A percentile compares a stretch with the other conserved stretches of the same genome.
phyloP scores from a whole-genome alignment of 176 grass and related monocot species.

The Dendrocalamus sinicus region DNA sequence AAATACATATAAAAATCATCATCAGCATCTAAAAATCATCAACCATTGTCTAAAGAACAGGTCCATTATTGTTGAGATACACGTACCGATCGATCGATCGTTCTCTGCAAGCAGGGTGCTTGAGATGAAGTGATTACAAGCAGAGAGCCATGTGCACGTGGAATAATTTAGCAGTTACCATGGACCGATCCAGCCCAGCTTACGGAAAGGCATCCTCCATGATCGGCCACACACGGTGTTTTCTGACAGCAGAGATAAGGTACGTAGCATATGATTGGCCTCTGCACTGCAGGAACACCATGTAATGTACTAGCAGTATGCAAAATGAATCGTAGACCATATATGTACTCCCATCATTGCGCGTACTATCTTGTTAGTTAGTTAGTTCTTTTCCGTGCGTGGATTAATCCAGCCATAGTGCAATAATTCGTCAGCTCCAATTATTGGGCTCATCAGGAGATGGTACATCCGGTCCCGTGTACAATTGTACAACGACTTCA shows the following conservation, averaged over 20 bases:
- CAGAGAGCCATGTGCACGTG: constrained; percentile 46
- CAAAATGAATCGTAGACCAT: too few relatives aligned
- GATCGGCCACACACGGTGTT: background rate
- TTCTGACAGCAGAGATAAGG: constrained; percentile 33
- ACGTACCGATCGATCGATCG: background rate
- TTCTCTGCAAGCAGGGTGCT: background rate
- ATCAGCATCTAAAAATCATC: too few relatives aligned
- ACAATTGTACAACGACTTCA: background rate
- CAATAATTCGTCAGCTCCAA: constrained; percentile 29
- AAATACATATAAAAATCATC: too few relatives aligned
- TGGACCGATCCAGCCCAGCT: constrained; percentile 37
- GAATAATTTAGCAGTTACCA: constrained; percentile 50
- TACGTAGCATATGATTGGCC: too few relatives aligned
- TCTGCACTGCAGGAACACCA: too few relatives aligned
- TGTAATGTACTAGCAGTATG: too few relatives aligned
- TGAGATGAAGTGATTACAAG: constrained; percentile 40
- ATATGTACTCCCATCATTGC: too few relatives aligned
- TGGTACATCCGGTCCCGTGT: background rate
- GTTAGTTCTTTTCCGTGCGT: too few relatives aligned
- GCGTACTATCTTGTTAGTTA: too few relatives aligned
- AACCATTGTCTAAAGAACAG: too few relatives aligned
- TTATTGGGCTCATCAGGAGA: constrained; percentile 12
- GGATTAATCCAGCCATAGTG: background rate
- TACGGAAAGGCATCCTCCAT: background rate
- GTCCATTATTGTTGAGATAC: constrained; percentile 30